phyloP scores from a whole-genome alignment of 2,329 filamentous ascomycete species.

The Cylindrodendrum hubeiense region DNA sequence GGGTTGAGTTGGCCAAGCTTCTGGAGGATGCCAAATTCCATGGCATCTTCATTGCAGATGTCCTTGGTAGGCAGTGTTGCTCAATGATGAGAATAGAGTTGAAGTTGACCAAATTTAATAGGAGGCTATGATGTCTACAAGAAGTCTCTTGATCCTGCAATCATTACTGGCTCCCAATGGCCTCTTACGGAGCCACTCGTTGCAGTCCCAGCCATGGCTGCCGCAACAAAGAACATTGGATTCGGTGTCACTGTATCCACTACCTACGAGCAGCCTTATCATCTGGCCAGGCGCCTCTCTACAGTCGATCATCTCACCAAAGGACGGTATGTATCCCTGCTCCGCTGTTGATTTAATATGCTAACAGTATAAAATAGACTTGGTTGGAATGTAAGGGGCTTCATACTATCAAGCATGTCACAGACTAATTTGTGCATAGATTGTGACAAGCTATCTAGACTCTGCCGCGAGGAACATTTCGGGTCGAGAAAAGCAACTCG shows the following conservation, averaged over 20 bases:
- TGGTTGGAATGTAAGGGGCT: constrained; percentile 65
- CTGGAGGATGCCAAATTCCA: constrained; percentile 74
- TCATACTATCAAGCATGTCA: neutral
- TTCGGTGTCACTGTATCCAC: constrained; percentile 79
- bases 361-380: constrained; percentile 50
- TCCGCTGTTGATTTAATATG: neutral
- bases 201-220: constrained; percentile 77
- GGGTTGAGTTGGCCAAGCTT: constrained; percentile 70
- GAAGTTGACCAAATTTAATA: constrained; percentile 6
- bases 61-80: constrained; percentile 58
- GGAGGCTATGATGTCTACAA: constrained; percentile 80
- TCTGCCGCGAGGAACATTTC: constrained; percentile 77
- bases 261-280: constrained; percentile 79
- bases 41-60: constrained; percentile 76
- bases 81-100: fast-evolving
- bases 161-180: constrained; percentile 75
- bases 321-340: constrained; percentile 58
- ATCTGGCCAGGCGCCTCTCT: constrained; percentile 73
- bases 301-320: constrained; percentile 77
- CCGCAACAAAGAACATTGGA: constrained; percentile 74
- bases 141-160: constrained; percentile 69
- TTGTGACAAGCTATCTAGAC: constrained; percentile 79
- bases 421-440: constrained; percentile 51
- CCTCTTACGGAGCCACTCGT: constrained; percentile 77
- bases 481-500: constrained; percentile 66